A percentile compares a stretch with the other conserved stretches of the same genome.
These are phyloP conservation scores for Elaeagnus macrophylla DNA, from an alignment of 306 rosid species.

Conservation along the genomic window DNA sequence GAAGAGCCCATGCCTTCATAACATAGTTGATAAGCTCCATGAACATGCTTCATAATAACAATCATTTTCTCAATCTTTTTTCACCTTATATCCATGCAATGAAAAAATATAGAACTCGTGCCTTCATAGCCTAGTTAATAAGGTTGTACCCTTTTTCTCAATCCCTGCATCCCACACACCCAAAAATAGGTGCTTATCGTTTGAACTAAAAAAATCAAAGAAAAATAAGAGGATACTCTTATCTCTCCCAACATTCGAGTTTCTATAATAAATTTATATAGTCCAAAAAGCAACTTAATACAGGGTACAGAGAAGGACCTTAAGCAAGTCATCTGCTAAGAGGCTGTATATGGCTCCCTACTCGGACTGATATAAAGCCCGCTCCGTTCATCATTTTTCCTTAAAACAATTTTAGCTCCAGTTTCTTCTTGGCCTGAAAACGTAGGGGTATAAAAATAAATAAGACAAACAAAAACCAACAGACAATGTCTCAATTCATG, in stretches of 20 bases:
- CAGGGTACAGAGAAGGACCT: conserved; percentile 28
- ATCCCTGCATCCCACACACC: too few relatives aligned
- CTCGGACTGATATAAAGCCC: conserved; percentile 8
- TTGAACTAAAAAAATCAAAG: too few relatives aligned
- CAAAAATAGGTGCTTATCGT: too few relatives aligned
- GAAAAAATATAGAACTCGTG: too few relatives aligned
- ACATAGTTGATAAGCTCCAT: too few relatives aligned
- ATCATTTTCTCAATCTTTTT: too few relatives aligned
- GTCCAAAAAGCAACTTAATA: conserved; percentile 17
- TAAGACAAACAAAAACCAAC: conserved; percentile 18
- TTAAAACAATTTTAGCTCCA: conserved; percentile 48
- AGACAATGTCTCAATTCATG: conserved; percentile 8
- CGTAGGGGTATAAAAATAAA: conserved; percentile 26
- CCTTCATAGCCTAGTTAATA: too few relatives aligned
- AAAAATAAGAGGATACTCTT: too few relatives aligned
- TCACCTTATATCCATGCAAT: too few relatives aligned
- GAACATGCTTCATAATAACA: too few relatives aligned
- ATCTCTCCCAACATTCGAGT: conserved; percentile 11
- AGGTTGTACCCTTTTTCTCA: too few relatives aligned
- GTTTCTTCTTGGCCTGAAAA: conserved; percentile 89
- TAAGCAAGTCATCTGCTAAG: conserved; percentile 21
- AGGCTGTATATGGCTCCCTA: conserved; percentile 28
- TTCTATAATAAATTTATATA: conserved; percentile 44
- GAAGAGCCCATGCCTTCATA: too few relatives aligned
- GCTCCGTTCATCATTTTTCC: conserved; percentile 23